Conservation (phyloP, 208 protist species). For the Leishmania guyanensis region DNA sequence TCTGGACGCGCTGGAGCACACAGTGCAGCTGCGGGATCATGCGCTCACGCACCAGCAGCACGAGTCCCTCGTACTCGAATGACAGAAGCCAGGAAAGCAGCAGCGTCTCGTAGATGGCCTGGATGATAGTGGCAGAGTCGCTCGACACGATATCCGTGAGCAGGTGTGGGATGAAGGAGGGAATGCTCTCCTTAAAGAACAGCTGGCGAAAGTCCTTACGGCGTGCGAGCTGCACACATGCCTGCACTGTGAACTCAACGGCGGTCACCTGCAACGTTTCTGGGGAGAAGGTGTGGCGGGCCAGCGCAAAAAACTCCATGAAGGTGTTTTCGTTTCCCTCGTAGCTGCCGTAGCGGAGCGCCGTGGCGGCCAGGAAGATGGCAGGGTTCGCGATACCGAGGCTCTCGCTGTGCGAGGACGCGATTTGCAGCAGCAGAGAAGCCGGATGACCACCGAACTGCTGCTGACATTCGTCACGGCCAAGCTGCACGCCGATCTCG, state of each 20-base stretch:
- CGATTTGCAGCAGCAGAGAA: slow-evolving; percentile 54
- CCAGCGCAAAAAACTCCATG: slow-evolving; percentile 63
- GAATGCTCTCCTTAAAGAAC: slow-evolving; percentile 74
- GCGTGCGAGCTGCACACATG: slow-evolving; percentile 77
- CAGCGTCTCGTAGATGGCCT: slow-evolving; percentile 86
- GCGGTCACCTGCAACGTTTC: slow-evolving; percentile 63
- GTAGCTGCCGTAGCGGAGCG: slow-evolving; percentile 68
- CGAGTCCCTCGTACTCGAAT: slow-evolving; percentile 84
- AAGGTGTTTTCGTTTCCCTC: slow-evolving; percentile 52
- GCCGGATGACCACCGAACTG: slow-evolving; percentile 59
- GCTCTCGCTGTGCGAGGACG: slow-evolving; percentile 40
- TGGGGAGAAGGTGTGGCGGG: slow-evolving; percentile 48
- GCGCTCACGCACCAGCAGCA: slow-evolving; percentile 58
- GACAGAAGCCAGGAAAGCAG: slow-evolving; percentile 82
- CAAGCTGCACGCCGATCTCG: slow-evolving; percentile 56
- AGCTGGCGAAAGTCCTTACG: slow-evolving; percentile 68
- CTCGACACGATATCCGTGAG: slow-evolving; percentile 81
- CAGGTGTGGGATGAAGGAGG: slow-evolving; percentile 71
- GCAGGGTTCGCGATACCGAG: slow-evolving; percentile 69
- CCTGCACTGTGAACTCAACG: slow-evolving; percentile 76
- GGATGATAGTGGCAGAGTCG: slow-evolving; percentile 80
- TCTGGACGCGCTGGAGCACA: slow-evolving; percentile 86
- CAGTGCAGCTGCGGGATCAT: slow-evolving; percentile 91
- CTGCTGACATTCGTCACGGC: slow-evolving; percentile 37
- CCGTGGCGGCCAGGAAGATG: slow-evolving; percentile 69